phyloP scores from a whole-genome alignment of 2,329 filamentous ascomycete genomes.

The Achaetomium macrosporum region DNA sequence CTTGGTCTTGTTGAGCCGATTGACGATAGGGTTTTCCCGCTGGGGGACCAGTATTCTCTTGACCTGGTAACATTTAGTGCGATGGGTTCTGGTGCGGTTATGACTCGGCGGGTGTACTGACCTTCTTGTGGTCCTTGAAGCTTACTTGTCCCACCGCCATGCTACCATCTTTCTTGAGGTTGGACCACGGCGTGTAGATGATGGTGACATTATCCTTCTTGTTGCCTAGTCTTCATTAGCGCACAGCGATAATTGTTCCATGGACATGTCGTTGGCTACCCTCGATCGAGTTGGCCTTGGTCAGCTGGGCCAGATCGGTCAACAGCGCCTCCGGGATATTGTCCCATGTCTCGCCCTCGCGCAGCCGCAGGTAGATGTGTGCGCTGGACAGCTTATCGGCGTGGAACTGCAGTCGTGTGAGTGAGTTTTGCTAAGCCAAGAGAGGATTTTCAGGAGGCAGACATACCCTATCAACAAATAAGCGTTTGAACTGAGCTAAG shows the following conservation, averaged over 20 bases:
- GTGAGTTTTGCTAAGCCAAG: not conserved
- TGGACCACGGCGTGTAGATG: constrained; percentile 95
- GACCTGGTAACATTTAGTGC: constrained; percentile 45
- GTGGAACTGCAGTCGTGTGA: constrained; percentile 62
- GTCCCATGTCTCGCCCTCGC: constrained; percentile 77
- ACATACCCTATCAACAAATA: constrained; percentile 29
- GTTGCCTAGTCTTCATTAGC: constrained; percentile 57
- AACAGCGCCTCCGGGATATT: constrained; percentile 68
- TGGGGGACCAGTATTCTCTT: constrained; percentile 73
- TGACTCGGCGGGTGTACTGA: not conserved
- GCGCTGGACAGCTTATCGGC: constrained; percentile 95
- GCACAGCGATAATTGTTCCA: not conserved
- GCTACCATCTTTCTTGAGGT: constrained; percentile 88
- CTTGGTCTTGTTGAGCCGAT: constrained; percentile 96
- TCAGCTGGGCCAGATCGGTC: constrained; percentile 89
- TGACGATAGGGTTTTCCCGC: constrained; percentile 86
- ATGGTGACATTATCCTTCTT: constrained; percentile 97
- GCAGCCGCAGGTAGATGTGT: constrained; percentile 88
- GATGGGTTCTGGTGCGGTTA: not conserved
- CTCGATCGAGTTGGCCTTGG: constrained; percentile 98
- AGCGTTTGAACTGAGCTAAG: not conserved
- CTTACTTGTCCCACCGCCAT: constrained; percentile 95
- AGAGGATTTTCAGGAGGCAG: not conserved
- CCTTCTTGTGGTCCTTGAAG: constrained; percentile 79
- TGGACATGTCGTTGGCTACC: constrained; percentile 40